Conservation (phyloP, 2,329 filamentous ascomycete species). For the Trichoderma cornu-damae region DNA sequence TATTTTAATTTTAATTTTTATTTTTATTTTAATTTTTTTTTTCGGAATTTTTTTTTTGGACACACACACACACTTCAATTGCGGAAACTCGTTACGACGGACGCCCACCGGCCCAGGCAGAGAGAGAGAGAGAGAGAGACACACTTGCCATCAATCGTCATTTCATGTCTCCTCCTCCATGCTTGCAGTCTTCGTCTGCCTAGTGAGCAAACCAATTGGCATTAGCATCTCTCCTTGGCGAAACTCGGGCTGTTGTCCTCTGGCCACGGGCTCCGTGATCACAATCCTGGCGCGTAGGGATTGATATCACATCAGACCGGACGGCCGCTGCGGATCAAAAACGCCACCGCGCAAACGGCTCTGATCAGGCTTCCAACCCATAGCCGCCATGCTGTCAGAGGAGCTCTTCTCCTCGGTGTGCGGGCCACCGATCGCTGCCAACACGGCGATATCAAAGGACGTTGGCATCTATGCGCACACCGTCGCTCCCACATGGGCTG, state of each 20-base stretch:
- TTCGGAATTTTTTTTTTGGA: too few relatives aligned
- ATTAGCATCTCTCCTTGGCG: not conserved
- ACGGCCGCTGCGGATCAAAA: not conserved
- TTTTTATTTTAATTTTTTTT: not conserved
- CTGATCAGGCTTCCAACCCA: not conserved
- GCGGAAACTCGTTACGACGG: constrained; percentile 3
- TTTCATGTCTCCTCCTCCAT: not conserved
- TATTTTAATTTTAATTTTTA: not conserved
- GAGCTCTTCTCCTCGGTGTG: constrained; percentile 55
- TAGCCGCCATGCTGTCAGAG: constrained; percentile 50
- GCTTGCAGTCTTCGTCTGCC: not conserved
- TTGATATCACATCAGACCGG: not conserved
- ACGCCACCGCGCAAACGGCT: not conserved
- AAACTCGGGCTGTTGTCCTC: not conserved
- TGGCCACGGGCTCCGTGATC: not conserved
- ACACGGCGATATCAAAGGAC: constrained; percentile 66
- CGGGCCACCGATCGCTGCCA: constrained; percentile 54
- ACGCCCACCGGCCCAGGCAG: not conserved
- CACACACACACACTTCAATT: not conserved
- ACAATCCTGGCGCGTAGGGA: not conserved
- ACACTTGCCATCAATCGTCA: not conserved
- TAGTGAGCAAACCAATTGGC: constrained; percentile 1
- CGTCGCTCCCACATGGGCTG: constrained; percentile 69
- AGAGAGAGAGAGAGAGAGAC: too few relatives aligned
- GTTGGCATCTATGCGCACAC: constrained; percentile 83